phyloP scores from a whole-genome alignment of 352 stramenopile species.

The Pythium aquatile region DNA sequence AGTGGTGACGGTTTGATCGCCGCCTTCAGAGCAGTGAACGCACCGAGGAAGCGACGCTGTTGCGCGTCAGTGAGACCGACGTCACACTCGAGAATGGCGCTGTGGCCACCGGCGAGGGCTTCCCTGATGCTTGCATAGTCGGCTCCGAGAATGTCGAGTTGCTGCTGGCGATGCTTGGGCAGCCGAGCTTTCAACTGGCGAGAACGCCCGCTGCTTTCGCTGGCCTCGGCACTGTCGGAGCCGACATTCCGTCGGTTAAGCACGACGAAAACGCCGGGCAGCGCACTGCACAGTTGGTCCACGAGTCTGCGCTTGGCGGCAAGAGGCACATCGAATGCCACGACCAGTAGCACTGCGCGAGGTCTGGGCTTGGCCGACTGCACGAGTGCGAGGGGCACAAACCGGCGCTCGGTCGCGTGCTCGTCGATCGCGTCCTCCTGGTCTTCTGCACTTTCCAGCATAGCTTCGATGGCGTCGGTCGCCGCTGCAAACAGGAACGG shows the following conservation, averaged over 20 bases:
- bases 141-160: slow-evolving; percentile 26
- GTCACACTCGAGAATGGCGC: slow-evolving; percentile 74
- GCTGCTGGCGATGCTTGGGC: slow-evolving; percentile 11
- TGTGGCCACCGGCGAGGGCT: slow-evolving; percentile 47
- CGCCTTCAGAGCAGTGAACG: slow-evolving; percentile 62
- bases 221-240: neutral
- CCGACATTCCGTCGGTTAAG: slow-evolving; percentile 40
- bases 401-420: slow-evolving; percentile 46
- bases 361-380: slow-evolving; percentile 36
- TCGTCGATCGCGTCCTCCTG: slow-evolving; percentile 33
- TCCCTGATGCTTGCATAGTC: slow-evolving; percentile 23
- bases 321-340: slow-evolving; percentile 65
- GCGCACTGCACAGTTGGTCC: slow-evolving; percentile 33
- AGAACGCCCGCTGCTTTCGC: neutral
- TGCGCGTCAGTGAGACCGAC: slow-evolving; percentile 63
- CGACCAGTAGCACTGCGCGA: slow-evolving; percentile 63
- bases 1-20: slow-evolving; percentile 58
- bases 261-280: slow-evolving; percentile 74
- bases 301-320: slow-evolving; percentile 39
- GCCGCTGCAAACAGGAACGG: slow-evolving; percentile 40
- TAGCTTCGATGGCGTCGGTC: slow-evolving; percentile 38
- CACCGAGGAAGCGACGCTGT: slow-evolving; percentile 55
- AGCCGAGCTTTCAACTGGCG: neutral
- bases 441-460: slow-evolving; percentile 37
- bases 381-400: slow-evolving; percentile 53